A percentile compares a stretch with the other conserved stretches of the same genome.
Conservation (phyloP, 306 rosid species). For the Lathyrus tuberosus region DNA sequence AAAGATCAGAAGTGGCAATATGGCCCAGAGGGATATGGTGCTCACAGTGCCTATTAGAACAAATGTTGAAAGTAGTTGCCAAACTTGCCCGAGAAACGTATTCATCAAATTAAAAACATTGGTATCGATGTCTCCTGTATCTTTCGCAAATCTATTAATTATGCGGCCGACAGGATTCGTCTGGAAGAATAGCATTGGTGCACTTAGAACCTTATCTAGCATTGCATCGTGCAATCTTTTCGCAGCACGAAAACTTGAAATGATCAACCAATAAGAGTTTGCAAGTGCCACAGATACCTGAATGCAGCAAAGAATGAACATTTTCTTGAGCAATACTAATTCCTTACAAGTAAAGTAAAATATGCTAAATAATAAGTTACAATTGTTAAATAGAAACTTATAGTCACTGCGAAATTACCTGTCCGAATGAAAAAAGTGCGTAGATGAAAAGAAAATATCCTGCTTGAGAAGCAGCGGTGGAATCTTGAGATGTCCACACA, state of each 20-base stretch:
- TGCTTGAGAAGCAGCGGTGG: conserved; percentile 47
- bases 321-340: too few species aligned
- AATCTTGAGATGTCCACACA: conserved; percentile 74
- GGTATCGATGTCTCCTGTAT: too few species aligned
- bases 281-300: conserved; percentile 79
- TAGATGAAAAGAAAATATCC: conserved; percentile 72
- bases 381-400: too few species aligned
- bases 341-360: too few species aligned
- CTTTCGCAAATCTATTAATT: too few species aligned
- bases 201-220: conserved; percentile 59
- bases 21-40: too few species aligned
- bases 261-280: conserved; percentile 75
- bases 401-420: conserved; percentile 54
- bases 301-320: conserved; percentile 38
- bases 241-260: conserved; percentile 74
- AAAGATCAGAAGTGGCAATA: too few species aligned
- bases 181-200: conserved; percentile 92
- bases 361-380: too few species aligned
- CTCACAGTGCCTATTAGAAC: too few species aligned
- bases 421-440: conserved; percentile 73
- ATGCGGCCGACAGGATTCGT: conserved; percentile 87
- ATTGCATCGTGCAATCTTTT: conserved; percentile 68
- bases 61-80: too few species aligned
- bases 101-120: too few species aligned
- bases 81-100: too few species aligned